Percentiles rank a stretch among this genome's conserved stretches.
phyloP scores from a whole-genome alignment of 2,329 filamentous ascomycete species.

The Leptographium radiaticola region DNA sequence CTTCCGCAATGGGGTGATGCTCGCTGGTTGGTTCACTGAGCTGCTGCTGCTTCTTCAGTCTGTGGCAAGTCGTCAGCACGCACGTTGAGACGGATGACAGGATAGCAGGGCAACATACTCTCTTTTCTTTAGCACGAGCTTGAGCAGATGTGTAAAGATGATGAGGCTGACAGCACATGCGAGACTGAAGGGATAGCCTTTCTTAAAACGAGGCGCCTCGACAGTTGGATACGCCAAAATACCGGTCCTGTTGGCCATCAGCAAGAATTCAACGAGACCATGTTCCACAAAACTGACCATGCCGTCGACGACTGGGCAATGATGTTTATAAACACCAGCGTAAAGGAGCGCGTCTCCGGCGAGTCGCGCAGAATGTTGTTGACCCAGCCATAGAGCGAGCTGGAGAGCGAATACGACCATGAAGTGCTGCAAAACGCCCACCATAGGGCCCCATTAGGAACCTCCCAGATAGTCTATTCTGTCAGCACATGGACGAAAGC shows the following conservation, averaged over 20 bases:
- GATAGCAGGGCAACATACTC: not conserved
- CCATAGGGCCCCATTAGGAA: constrained; percentile 40
- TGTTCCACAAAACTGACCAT: constrained; percentile 21
- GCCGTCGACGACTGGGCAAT: constrained; percentile 41
- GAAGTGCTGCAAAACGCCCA: constrained; percentile 38
- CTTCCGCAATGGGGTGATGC: too few relatives aligned
- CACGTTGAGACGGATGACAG: not conserved
- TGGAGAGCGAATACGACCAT: constrained; percentile 36
- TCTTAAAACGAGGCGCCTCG: constrained; percentile 27
- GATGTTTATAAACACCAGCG: constrained; percentile 27
- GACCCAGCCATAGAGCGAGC: constrained; percentile 42
- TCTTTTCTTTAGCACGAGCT: not conserved
- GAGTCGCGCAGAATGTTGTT: constrained; percentile 34
- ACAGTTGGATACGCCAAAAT: constrained; percentile 35
- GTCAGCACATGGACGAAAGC: not conserved
- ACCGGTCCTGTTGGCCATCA: not conserved
- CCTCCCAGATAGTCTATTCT: constrained; percentile 33
- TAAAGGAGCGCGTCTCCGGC: constrained; percentile 25
- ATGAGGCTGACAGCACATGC: not conserved
- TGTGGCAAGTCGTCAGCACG: too few relatives aligned
- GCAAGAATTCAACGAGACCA: constrained; percentile 19
- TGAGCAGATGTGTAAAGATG: not conserved
- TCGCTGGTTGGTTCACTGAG: too few relatives aligned
- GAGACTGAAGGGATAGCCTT: constrained; percentile 25
- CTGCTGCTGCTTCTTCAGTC: too few relatives aligned